A percentile compares a stretch with the other conserved stretches of the same genome.
Evolutionary conservation across 345 rosid genomes (phyloP).

Genomic region (Eutrema japonicum): DNA sequence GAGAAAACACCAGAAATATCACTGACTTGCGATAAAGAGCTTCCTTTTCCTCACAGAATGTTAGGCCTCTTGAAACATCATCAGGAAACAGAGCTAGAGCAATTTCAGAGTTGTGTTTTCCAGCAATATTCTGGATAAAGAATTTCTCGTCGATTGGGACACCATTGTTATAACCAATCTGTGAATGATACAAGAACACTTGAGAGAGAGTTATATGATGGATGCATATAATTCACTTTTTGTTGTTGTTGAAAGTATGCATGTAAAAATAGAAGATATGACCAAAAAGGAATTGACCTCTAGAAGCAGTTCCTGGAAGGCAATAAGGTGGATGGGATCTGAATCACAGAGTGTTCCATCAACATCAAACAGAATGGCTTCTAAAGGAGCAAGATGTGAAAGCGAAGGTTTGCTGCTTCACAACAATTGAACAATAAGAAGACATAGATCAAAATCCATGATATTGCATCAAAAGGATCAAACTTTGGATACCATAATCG

Average conservation of each 20-base stretch:
- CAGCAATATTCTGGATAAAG: constrained; percentile 69
- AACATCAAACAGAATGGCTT: constrained; percentile 84
- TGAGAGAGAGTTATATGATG: background rate
- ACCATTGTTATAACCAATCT: constrained; percentile 91
- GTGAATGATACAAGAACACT: constrained; percentile 26
- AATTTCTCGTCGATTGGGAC: constrained; percentile 82
- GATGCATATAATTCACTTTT: background rate
- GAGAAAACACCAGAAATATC: background rate
- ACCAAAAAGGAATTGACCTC: constrained; percentile 51
- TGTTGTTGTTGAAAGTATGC: too few relatives aligned
- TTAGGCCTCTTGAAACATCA: constrained; percentile 64
- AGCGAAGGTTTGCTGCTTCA: constrained; percentile 62
- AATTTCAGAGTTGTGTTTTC: constrained; percentile 79
- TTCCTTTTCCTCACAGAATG: constrained; percentile 81
- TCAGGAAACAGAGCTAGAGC: constrained; percentile 67
- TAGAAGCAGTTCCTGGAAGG: constrained; percentile 69
- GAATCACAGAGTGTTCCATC: constrained; percentile 98
- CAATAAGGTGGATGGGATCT: constrained; percentile 79
- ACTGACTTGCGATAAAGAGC: constrained; percentile 73
- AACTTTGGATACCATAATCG: background rate
- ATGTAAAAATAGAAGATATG: background rate
- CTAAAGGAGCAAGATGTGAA: constrained; percentile 65
- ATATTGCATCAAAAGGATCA: constrained; percentile 16
- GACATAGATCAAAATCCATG: background rate
- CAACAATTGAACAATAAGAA: background rate